Evolutionary conservation across 768 basidiomycete genomes (phyloP), one percentile per base, ranked within the genome.

Genomic region (Phanerochaete carnosa): DNA sequence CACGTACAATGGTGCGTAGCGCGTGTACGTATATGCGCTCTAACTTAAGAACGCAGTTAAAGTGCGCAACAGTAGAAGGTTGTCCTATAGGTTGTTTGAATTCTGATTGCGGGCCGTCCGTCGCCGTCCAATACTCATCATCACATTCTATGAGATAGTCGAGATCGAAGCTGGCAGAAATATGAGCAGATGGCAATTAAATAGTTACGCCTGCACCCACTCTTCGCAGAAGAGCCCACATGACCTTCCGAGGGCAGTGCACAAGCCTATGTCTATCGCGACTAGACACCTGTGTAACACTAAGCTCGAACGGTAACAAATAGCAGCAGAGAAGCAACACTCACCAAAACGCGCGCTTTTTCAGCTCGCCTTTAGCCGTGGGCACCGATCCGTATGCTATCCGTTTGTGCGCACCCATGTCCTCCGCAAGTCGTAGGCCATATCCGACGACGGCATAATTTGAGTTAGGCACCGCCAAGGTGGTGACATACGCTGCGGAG

Each of bases 291-390:
- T 85, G 52, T 12, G 56, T 2, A 22, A 29, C 15, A 26, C 13
- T 15, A 49, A 23, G 9, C 35, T 5, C n/a, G 25, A 29, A 29
- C 30, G 5, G 29, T 6, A 54, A 43, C 7, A 2, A 7, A 23
- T n/a, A 16, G 53, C 23, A 32, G 19, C 32, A 35, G 13, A 30
- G 50, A 16, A 30, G 46, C 16, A 19, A 37, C 9, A 33, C 55
- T 22, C 33, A 82, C 89, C 89, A 92, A 68, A 93, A 91, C 0
- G 85, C 86, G 28, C 92, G 82, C 70, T 89, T 92, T 82, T 87
- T 90, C 22, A 89, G 76, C 65, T 93, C 90, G 30, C 85, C 81
- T 46, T 88, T 84, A 57, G 80, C 64, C 66, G 74, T 79, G 5
- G 81, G 76, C 61, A 68, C 71, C 4, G 68, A 65, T 2, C 75